Percentiles rank a stretch among this genome's conserved stretches.
These are phyloP conservation scores for Metarhizium rileyi DNA, from an alignment of 2,329 filamentous ascomycete genomes.

Conservation along the genomic window DNA sequence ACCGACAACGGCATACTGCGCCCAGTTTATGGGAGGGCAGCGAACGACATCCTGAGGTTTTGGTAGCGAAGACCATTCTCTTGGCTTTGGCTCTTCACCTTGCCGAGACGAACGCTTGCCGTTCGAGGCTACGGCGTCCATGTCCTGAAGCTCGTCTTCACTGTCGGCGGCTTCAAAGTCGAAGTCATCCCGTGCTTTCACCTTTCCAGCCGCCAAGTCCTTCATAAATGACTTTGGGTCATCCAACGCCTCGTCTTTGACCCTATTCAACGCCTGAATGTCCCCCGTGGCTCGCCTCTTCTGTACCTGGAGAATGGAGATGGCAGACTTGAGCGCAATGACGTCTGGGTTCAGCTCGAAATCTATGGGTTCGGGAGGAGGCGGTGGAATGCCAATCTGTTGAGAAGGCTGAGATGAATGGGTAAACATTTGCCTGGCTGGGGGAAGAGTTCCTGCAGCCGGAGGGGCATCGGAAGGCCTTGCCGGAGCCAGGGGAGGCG, in stretches of 20 bases:
- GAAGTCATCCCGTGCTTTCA: constrained; percentile 25
- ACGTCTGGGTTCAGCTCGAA: constrained; percentile 70
- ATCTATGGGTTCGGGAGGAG: constrained; percentile 42
- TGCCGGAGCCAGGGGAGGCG: constrained; percentile 35
- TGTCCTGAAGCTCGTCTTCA: constrained; percentile 19
- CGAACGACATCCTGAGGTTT: constrained; percentile 73
- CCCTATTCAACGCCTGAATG: constrained; percentile 56
- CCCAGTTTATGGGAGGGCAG: constrained; percentile 88
- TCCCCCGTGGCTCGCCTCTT: constrained; percentile 67
- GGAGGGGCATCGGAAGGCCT: constrained; percentile 17
- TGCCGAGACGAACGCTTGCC: constrained; percentile 15
- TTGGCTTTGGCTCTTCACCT: constrained; percentile 13
- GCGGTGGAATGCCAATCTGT: constrained; percentile 30
- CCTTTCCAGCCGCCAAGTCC: constrained; percentile 55
- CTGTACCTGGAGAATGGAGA: constrained; percentile 81
- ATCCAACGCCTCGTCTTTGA: constrained; percentile 60
- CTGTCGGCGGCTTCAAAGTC: constrained; percentile 16
- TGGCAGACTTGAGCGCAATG: constrained; percentile 75
- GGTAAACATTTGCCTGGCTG: constrained; percentile 29
- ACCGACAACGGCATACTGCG: constrained; percentile 84
- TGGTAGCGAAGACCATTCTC: constrained; percentile 56
- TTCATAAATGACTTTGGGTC: constrained; percentile 63
- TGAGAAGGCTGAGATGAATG: constrained; percentile 34
- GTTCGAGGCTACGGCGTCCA: constrained; percentile 17
- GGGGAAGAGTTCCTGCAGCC: constrained; percentile 9